A percentile compares a stretch with the other conserved stretches of the same genome.
Conservation (phyloP, 2,329 filamentous ascomycete species). For the Emydomyces testavorans region DNA sequence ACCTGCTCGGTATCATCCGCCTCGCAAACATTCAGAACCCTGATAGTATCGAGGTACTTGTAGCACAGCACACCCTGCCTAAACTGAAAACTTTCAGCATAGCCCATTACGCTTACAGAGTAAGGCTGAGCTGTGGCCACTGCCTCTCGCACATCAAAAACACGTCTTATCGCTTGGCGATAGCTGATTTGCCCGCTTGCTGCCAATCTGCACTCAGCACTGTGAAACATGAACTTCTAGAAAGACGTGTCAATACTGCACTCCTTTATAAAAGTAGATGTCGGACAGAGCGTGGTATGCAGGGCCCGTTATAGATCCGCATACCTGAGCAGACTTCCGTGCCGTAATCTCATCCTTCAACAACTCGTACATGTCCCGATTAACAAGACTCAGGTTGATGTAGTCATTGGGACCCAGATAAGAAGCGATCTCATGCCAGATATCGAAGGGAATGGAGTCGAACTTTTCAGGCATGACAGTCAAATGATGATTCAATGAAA, state of each 20-base stretch:
- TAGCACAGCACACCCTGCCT: conserved; percentile 55
- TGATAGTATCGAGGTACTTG: conserved; percentile 42
- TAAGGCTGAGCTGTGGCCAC: conserved; percentile 53
- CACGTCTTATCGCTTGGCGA: conserved; percentile 45
- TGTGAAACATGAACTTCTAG: conserved; percentile 35
- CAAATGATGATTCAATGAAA: neutral
- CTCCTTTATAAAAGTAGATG: conserved; percentile 4
- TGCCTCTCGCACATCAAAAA: conserved; percentile 51
- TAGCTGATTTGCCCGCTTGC: conserved; percentile 33
- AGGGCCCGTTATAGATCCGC: conserved; percentile 13
- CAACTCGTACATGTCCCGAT: conserved; percentile 41
- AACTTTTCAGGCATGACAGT: conserved; percentile 22
- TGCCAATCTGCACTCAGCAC: conserved; percentile 37
- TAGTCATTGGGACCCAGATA: conserved; percentile 48
- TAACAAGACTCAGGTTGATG: conserved; percentile 45
- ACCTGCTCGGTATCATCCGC: conserved; percentile 43
- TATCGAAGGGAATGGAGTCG: conserved; percentile 49
- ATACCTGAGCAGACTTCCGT: conserved; percentile 48
- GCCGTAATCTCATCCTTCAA: conserved; percentile 47
- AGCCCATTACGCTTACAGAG: conserved; percentile 47
- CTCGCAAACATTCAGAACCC: conserved; percentile 48
- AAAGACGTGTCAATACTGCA: conserved; percentile 15
- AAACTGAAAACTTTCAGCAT: conserved; percentile 52
- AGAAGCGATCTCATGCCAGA: conserved; percentile 48
- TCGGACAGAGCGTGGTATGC: neutral